A percentile compares a stretch with the other conserved stretches of the same genome.
These are phyloP conservation scores for Nephromyces sp. DNA, from an alignment of 169 alveolate genomes.

Conservation along the genomic window DNA sequence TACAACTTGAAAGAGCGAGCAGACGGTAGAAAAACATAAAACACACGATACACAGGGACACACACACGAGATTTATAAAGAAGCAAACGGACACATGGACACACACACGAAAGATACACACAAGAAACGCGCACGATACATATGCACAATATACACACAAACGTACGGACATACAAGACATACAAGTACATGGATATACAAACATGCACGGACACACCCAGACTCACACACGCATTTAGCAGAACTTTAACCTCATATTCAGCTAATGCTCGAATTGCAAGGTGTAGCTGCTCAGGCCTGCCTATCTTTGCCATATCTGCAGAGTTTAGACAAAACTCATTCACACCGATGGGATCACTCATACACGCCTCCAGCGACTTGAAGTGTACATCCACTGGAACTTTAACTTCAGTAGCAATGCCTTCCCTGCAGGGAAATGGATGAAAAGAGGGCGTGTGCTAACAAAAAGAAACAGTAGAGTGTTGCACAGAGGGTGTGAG, in stretches of 20 bases:
- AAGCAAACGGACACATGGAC: too few relatives aligned
- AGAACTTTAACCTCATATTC: neutral
- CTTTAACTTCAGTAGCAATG: constrained; percentile 74
- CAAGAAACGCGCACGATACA: too few relatives aligned
- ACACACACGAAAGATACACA: too few relatives aligned
- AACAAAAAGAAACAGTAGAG: too few relatives aligned
- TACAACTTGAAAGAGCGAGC: too few relatives aligned
- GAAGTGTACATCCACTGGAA: constrained; percentile 69
- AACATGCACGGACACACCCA: neutral
- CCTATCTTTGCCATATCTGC: constrained; percentile 89
- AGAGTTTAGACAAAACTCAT: constrained; percentile 58
- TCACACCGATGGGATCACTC: constrained; percentile 62
- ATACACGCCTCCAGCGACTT: constrained; percentile 56
- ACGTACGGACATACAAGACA: neutral
- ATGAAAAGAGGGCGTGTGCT: too few relatives aligned
- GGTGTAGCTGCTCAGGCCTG: constrained; percentile 87
- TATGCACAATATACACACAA: neutral
- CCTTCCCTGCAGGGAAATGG: too few relatives aligned
- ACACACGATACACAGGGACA: too few relatives aligned
- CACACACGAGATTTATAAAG: too few relatives aligned
- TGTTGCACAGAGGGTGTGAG: too few relatives aligned
- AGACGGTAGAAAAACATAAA: too few relatives aligned
- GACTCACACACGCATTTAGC: neutral
- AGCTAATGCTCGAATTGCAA: constrained; percentile 63
- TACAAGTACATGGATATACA: neutral